phyloP scores from a whole-genome alignment of 352 stramenopile genomes.

The Phytophthora citrophthora region DNA sequence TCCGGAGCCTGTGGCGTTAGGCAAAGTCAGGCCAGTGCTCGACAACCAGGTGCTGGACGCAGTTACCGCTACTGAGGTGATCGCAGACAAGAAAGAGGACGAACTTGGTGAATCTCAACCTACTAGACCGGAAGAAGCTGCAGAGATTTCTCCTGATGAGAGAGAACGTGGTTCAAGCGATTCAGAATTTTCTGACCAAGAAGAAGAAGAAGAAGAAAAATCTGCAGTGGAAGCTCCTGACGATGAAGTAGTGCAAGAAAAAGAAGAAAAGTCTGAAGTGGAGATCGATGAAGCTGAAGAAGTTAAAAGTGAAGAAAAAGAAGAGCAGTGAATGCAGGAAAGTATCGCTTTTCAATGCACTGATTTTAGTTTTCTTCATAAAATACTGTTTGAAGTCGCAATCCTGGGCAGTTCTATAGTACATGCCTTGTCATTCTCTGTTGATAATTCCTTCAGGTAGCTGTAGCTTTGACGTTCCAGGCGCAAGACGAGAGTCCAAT shows the following conservation, averaged over 20 bases:
- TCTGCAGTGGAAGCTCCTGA: conserved; percentile 6
- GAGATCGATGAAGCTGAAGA: conserved; percentile 2
- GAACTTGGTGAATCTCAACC: not conserved
- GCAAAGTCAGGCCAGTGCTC: conserved; percentile 16
- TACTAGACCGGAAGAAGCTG: conserved; percentile 9
- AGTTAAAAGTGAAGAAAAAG: not conserved
- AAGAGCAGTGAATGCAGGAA: conserved; percentile 1
- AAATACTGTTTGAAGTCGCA: conserved; percentile 9
- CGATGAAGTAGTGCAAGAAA: not conserved
- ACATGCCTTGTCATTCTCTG: conserved; percentile 10
- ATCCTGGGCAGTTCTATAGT: conserved; percentile 13
- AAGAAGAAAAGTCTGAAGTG: not conserved
- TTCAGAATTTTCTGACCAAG: not conserved
- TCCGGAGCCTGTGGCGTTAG: conserved; percentile 12
- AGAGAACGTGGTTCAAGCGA: not conserved
- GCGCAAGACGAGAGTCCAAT: conserved; percentile 86
- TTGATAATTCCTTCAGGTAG: conserved; percentile 12
- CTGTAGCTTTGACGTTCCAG: conserved; percentile 69
- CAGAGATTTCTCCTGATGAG: not conserved
- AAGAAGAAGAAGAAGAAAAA: conserved; percentile 1
- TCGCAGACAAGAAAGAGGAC: conserved; percentile 13
- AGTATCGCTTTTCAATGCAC: not conserved
- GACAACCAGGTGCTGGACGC: conserved; percentile 20
- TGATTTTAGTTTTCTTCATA: conserved; percentile 3
- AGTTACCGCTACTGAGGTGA: conserved; percentile 25